Base-by-base conservation (phyloP, 2,329 filamentous ascomycete genomes). In the Coniosporium tulheliwenetii region DNA sequence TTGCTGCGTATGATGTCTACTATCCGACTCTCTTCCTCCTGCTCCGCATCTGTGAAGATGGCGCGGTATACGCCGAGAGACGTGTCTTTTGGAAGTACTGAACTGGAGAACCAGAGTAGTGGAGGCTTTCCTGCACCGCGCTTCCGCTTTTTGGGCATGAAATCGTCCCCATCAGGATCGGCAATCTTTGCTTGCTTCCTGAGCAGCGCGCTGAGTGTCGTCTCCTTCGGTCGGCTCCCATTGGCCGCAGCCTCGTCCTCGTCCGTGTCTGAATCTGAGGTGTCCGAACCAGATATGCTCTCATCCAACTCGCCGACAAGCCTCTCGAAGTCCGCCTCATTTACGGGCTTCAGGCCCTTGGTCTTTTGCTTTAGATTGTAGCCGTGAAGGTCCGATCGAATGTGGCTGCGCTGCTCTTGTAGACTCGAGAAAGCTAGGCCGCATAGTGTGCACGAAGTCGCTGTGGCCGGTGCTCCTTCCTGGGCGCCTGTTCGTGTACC, bases 281-380 rank as follows among this genome's bases (percentile, higher is more conserved):
- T 72, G 30, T 79, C 75, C 1, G 86, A 94, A 10, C 93, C 91
- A 1, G 91, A 96, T 44, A 93, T 71, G 52, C 83, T 91, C 66
- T 98, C 89, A 50, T 95, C 84, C 30, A 98, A 67, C 44, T 91
- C 59, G 31, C 78, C 85, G 7, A 96, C 70, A 5, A 95, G 70
- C 55, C 80, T 84, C 56, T 91, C 84, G 49, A 98, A 98, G 30
- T 94, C 86, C 7, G 56, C 59, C 54, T 98, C 91, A 1, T 76
- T 75, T 1, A 95, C 80, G 0, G 83, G 62, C 8, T 70, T 71
- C 43, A 71, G 69, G 0, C 84, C 84, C 37, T 85, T 77, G 42
- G 94, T 65, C 65, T 85, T 93, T 56, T 89, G 83, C 62, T 94
- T 96, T 45, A 96, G 64, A 57, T 98, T 98, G 64, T 95, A 98